These are phyloP conservation scores for Xylariomycetidae sp. DNA, from an alignment of 2,329 filamentous ascomycete species.

Conservation along the genomic window DNA sequence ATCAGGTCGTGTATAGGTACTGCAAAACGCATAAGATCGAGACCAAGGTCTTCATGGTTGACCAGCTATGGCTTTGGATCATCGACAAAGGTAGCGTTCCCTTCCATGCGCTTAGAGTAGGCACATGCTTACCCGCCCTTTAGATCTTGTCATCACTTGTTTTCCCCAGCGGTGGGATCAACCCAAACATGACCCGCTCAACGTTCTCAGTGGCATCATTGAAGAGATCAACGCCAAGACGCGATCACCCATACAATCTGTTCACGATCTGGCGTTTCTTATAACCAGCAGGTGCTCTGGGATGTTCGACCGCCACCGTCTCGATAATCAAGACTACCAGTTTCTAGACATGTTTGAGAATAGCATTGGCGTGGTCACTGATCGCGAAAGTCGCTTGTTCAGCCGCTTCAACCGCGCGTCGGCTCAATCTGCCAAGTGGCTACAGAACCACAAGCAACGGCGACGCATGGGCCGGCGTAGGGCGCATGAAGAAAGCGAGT, in stretches of 20 bases:
- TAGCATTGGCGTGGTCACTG: constrained; percentile 50
- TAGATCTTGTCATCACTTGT: constrained; percentile 53
- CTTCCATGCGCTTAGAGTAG: background rate
- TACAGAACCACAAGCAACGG: constrained; percentile 32
- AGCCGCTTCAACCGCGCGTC: constrained; percentile 53
- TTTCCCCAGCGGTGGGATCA: constrained; percentile 55
- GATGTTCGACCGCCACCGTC: constrained; percentile 52
- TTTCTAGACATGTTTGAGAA: constrained; percentile 64
- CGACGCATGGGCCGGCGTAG: constrained; percentile 13
- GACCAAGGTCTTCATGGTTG: constrained; percentile 61
- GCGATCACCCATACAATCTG: constrained; percentile 45
- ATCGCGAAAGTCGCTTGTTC: constrained; percentile 53
- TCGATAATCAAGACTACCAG: constrained; percentile 54
- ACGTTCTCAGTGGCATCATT: constrained; percentile 39
- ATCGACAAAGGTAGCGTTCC: constrained; percentile 34
- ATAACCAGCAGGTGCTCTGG: constrained; percentile 56
- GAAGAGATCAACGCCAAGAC: constrained; percentile 58
- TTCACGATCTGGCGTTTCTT: constrained; percentile 57
- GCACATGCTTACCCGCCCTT: constrained; percentile 3
- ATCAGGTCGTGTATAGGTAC: constrained; percentile 61
- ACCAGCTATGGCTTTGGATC: constrained; percentile 63
- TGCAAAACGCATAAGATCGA: constrained; percentile 32
- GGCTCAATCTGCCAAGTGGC: constrained; percentile 46
- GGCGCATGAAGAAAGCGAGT: background rate
- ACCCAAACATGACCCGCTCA: constrained; percentile 38